Conservation (phyloP, 1,139 yeast genomes). For the Geotrichum europaeum region DNA sequence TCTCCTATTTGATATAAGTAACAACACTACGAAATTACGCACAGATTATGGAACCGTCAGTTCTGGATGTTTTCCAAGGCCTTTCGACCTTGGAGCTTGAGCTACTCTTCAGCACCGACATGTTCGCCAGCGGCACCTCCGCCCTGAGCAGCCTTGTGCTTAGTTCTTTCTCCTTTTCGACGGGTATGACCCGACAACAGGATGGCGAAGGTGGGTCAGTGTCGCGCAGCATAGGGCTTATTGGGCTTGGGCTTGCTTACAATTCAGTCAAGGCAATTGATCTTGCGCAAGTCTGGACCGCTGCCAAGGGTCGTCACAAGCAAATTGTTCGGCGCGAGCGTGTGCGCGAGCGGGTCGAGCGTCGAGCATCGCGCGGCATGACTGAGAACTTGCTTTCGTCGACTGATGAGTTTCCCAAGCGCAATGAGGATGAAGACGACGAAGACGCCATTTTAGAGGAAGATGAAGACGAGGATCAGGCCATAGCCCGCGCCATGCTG, state of each 20-base stretch:
- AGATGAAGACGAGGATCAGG: slow-evolving; percentile 15
- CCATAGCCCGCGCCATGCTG: background rate
- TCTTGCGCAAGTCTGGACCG: slow-evolving; percentile 5
- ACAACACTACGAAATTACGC: background rate
- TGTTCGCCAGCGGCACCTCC: background rate
- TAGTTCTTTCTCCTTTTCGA: background rate
- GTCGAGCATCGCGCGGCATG: slow-evolving; percentile 8
- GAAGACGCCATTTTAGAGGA: slow-evolving; percentile 15
- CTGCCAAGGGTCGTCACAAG: slow-evolving; percentile 4
- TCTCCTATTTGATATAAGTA: background rate
- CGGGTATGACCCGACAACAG: background rate
- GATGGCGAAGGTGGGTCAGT: background rate
- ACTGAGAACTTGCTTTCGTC: slow-evolving; percentile 5
- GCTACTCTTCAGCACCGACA: background rate
- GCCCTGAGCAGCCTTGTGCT: background rate
- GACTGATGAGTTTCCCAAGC: slow-evolving; percentile 7
- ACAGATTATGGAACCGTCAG: background rate
- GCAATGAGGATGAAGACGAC: background rate
- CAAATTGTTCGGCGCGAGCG: slow-evolving; percentile 11
- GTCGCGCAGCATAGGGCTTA: slow-evolving; percentile 18
- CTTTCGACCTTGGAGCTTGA: background rate
- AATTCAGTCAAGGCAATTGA: slow-evolving; percentile 24
- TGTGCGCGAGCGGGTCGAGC: slow-evolving; percentile 9
- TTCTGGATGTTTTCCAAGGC: background rate
- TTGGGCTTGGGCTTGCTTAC: slow-evolving; percentile 36